Base-by-base conservation (phyloP, 1,284 basidiomycete genomes). In the Ceratobasidium sp. region DNA sequence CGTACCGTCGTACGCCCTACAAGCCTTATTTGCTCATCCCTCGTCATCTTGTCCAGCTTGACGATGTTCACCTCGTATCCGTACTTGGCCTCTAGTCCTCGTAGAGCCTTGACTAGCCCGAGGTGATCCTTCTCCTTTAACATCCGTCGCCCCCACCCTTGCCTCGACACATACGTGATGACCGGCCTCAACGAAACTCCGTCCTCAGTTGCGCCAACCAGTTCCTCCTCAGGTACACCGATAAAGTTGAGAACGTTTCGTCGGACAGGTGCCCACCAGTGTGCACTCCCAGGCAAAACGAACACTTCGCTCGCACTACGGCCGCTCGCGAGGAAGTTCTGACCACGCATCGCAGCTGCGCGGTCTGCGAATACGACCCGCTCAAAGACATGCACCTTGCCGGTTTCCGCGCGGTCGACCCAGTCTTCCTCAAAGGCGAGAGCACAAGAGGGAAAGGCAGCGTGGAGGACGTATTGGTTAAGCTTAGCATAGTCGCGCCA, bases 401-500 rank as follows among this genome's bases (percentile, higher is more conserved):
- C 89, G 83, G 93, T 91, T 77, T 91, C 88, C 2, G 89, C 87
- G 68, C 94, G 91, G 66, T 92, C 86, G 66, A 69, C 59, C 77
- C 86, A 86, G 76, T 86, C 86, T 88, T 79, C 91, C 89, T 76
- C 91, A 86, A 82, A 95, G 78, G 86, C 86, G 82, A 86, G 84
- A 3, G 84, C 83, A 82, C 85, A 84, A 28, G 85, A 85, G 13
- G 86, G 86, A 82, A 87, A 86, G 80, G 85, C 84, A 28, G 85
- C 84, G 61, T 84, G 83, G 40, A 84, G 82, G 71, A 87, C 90
- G 88, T 90, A 93, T 85, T 95, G 89, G 82, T 94, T 95, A 92
- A 95, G 93, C 26, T 86, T 84, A 0, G 95, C 91, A 81, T 96
- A 96, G 85, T 97, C 95, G 52, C 94, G 91, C 95, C 95, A 97